Conservation (phyloP, 1,284 basidiomycete genomes). For the Trichosporon ovoides region DNA sequence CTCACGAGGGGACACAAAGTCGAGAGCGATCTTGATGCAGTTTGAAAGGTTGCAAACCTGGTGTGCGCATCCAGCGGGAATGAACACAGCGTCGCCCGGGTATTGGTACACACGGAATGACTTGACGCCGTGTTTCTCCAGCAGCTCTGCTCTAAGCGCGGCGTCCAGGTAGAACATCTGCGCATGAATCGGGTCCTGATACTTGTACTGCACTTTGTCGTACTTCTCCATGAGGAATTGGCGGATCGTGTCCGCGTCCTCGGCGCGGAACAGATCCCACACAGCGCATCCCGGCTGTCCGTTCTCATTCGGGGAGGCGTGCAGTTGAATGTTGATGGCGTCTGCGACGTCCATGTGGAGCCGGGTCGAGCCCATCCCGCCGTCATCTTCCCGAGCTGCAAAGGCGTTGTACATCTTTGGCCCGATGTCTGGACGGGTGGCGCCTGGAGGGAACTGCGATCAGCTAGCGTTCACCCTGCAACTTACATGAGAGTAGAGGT, state of each 20-base stretch:
- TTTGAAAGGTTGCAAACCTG: slow-evolving; percentile 74
- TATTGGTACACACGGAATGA: slow-evolving; percentile 81
- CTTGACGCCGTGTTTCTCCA: slow-evolving; percentile 61
- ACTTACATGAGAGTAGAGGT: slow-evolving; percentile 59
- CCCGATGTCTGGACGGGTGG: slow-evolving; percentile 80
- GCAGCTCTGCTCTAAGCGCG: slow-evolving; percentile 63
- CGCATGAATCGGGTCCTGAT: slow-evolving; percentile 80
- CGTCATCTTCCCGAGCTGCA: slow-evolving; percentile 25
- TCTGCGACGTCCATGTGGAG: slow-evolving; percentile 97
- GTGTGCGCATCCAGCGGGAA: slow-evolving; percentile 92
- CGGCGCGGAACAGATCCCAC: slow-evolving; percentile 84
- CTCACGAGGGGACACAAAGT: slow-evolving; percentile 76
- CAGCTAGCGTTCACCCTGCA: not conserved
- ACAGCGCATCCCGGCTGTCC: slow-evolving; percentile 72
- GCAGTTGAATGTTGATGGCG: slow-evolving; percentile 86
- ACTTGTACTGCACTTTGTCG: slow-evolving; percentile 17
- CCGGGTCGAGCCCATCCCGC: slow-evolving; percentile 55
- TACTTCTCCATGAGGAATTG: slow-evolving; percentile 59
- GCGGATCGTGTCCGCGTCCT: slow-evolving; percentile 74
- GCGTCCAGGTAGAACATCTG: slow-evolving; percentile 82
- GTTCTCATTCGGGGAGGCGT: slow-evolving; percentile 59
- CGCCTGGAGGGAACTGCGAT: slow-evolving; percentile 77
- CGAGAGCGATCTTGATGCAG: slow-evolving; percentile 92
- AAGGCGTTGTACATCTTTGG: slow-evolving; percentile 56
- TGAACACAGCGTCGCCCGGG: slow-evolving; percentile 89